These are phyloP conservation scores for Mycena filopes DNA, from an alignment of 768 basidiomycete genomes.

Conservation along the genomic window DNA sequence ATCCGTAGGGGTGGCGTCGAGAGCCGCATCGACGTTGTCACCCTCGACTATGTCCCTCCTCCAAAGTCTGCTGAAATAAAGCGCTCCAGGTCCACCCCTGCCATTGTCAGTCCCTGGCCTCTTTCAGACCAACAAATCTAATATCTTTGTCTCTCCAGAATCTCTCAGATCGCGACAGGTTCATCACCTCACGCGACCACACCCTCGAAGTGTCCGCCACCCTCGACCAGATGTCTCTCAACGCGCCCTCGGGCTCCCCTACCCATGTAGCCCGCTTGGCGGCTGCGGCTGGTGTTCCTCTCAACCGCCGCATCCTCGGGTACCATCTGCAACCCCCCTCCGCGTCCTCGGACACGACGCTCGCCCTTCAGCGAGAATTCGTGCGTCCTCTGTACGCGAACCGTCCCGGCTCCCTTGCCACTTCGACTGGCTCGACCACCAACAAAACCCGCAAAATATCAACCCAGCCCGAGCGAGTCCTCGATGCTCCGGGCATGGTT, in stretches of 20 bases:
- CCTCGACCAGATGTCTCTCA: conserved; percentile 70
- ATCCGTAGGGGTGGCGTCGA: conserved; percentile 84
- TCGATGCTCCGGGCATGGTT: conserved; percentile 92
- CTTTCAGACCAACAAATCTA: conserved; percentile 13
- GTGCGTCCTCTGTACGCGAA: conserved; percentile 79
- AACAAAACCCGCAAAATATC: conserved; percentile 86
- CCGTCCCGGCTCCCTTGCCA: conserved; percentile 69
- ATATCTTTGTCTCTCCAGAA: conserved; percentile 43
- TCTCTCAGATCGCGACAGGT: conserved; percentile 71
- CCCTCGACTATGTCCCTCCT: conserved; percentile 79
- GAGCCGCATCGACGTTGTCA: conserved; percentile 80
- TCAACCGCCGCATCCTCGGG: conserved; percentile 85
- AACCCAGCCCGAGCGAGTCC: conserved; percentile 89
- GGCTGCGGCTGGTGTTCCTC: conserved; percentile 77
- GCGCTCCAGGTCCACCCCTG: conserved; percentile 79
- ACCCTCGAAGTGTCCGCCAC: conserved; percentile 68
- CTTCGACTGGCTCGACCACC: conserved; percentile 70
- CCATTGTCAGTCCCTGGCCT: conserved; percentile 53
- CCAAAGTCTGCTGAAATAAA: conserved; percentile 66
- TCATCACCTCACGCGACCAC: conserved; percentile 70
- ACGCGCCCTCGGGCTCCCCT: conserved; percentile 70
- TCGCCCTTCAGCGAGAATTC: conserved; percentile 81
- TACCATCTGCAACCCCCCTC: conserved; percentile 90
- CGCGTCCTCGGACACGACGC: conserved; percentile 78
- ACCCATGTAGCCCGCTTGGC: conserved; percentile 83